Percentiles rank a stretch among this genome's conserved stretches.
Evolutionary conservation across 805 yeast species (phyloP).

Genomic region (Grigorovia jiainica): DNA sequence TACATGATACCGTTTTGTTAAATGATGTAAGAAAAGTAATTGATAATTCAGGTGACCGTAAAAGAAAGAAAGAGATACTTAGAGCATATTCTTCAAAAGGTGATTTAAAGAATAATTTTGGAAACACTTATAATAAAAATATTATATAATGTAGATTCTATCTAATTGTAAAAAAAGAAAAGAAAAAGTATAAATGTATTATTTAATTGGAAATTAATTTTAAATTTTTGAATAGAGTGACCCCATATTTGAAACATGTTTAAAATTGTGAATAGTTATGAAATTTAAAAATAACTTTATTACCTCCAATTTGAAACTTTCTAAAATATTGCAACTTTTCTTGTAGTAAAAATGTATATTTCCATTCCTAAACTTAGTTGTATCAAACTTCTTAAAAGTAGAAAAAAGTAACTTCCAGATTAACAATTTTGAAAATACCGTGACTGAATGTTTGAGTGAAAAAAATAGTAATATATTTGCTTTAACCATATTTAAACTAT

Average conservation of each 20-base stretch:
- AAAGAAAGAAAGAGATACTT: conserved; percentile 4
- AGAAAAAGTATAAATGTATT: background rate
- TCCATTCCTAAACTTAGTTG: background rate
- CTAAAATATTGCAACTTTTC: background rate
- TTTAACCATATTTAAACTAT: too few species aligned
- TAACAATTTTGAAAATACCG: too few species aligned
- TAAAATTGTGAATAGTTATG: background rate
- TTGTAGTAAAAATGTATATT: too few species aligned
- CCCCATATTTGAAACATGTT: background rate
- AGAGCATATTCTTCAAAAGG: conserved; percentile 23
- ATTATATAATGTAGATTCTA: too few species aligned
- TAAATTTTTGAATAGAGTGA: background rate
- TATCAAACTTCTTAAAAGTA: too few species aligned
- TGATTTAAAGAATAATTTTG: background rate
- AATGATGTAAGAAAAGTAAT: too few species aligned
- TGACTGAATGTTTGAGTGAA: too few species aligned
- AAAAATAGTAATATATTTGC: too few species aligned
- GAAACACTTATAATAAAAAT: background rate
- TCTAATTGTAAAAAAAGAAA: conserved; percentile 2
- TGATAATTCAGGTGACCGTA: conserved; percentile 16
- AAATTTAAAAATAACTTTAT: background rate
- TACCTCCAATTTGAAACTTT: background rate
- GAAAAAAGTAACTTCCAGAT: too few species aligned
- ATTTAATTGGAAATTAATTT: background rate
- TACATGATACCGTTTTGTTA: too few species aligned